These are phyloP conservation scores for Lachancea kluyveri DNA, from an alignment of 805 yeast genomes.

Conservation along the genomic window DNA sequence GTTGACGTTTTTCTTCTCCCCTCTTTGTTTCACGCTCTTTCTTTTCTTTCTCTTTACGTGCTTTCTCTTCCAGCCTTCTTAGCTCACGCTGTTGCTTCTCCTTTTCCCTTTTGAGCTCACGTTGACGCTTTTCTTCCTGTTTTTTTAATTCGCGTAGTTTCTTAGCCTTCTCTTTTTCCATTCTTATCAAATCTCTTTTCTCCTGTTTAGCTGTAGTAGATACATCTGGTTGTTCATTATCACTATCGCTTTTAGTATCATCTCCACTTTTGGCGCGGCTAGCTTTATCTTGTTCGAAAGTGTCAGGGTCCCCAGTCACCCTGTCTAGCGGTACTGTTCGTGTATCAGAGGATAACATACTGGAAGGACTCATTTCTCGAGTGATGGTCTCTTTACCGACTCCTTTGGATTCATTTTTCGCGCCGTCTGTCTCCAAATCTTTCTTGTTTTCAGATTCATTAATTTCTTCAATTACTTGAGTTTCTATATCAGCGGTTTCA, in stretches of 20 bases:
- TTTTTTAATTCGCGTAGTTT: constrained; percentile 14
- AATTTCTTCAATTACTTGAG: not conserved
- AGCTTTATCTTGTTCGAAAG: too few species aligned
- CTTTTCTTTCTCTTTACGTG: constrained; percentile 16
- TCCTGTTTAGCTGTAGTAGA: too few species aligned
- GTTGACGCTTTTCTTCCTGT: constrained; percentile 15
- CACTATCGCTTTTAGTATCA: too few species aligned
- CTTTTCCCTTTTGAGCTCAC: constrained; percentile 16
- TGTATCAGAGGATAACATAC: too few species aligned
- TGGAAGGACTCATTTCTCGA: too few species aligned
- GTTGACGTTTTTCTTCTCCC: constrained; percentile 15
- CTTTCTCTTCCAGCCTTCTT: constrained; percentile 31
- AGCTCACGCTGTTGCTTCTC: constrained; percentile 31
- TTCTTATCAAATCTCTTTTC: too few species aligned
- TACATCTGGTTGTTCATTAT: too few species aligned
- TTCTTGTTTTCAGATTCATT: constrained; percentile 1
- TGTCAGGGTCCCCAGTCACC: too few species aligned
- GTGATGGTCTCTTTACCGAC: too few species aligned
- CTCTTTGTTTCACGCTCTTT: constrained; percentile 18
- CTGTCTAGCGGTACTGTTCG: too few species aligned
- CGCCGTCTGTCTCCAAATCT: not conserved
- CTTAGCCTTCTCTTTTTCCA: constrained; percentile 7
- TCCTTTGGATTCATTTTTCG: constrained; percentile 1
- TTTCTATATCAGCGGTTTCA: not conserved
- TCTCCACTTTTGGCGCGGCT: too few species aligned